Conservation (phyloP, 2,329 filamentous ascomycete genomes). For the Juglanconis sp. region DNA sequence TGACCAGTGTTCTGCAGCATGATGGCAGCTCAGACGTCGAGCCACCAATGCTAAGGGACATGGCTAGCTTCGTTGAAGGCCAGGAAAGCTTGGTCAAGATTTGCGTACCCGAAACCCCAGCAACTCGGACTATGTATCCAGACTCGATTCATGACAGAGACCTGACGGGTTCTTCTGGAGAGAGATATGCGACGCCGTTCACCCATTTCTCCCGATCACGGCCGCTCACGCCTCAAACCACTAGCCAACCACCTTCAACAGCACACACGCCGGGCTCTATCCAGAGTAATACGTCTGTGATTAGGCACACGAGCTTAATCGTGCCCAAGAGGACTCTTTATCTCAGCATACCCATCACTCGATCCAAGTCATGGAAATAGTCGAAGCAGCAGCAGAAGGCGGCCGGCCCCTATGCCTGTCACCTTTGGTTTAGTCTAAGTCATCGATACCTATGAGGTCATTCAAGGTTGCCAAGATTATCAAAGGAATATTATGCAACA, state of each 20-base stretch:
- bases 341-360: too few relatives aligned
- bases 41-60: not conserved
- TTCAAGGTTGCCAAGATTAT: not conserved
- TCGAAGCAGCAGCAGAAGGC: not conserved
- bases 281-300: not conserved
- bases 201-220: conserved; percentile 9
- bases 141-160: not conserved
- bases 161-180: conserved; percentile 4
- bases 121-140: not conserved
- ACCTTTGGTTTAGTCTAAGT: not conserved
- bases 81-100: not conserved
- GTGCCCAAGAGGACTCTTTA: not conserved
- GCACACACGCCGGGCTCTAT: not conserved
- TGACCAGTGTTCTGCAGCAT: conserved; percentile 1
- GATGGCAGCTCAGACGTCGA: conserved; percentile 1
- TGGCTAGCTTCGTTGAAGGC: not conserved
- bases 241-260: not conserved
- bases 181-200: conserved; percentile 13
- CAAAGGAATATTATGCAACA: too few relatives aligned
- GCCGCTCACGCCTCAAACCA: not conserved
- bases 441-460: not conserved
- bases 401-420: not conserved
- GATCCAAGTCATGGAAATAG: not conserved
- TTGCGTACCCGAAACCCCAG: conserved; percentile 1
- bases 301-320: conserved; percentile 2